Evolutionary conservation across 1,284 basidiomycete species (phyloP).

Genomic region (Heterobasidion annosum): DNA sequence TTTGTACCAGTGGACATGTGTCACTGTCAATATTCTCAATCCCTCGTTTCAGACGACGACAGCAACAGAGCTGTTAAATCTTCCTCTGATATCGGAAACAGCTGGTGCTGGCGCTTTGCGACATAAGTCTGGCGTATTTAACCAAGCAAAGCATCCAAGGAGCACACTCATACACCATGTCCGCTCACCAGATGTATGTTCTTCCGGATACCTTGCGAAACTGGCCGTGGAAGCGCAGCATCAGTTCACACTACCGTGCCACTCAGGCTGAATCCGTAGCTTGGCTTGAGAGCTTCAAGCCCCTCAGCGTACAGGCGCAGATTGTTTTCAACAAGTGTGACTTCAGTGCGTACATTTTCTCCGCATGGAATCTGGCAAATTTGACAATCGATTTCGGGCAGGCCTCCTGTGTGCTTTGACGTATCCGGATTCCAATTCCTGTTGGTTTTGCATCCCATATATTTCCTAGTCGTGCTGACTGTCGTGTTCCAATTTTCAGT

Average conservation of each 20-base stretch:
- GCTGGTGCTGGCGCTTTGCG: too few relatives aligned
- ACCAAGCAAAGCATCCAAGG: too few relatives aligned
- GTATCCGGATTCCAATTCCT: neutral
- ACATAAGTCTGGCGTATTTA: too few relatives aligned
- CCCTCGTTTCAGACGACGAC: too few relatives aligned
- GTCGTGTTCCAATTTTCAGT: neutral
- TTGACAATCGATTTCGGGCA: neutral
- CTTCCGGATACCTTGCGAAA: conserved; percentile 7
- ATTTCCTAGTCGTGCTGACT: neutral
- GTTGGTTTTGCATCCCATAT: neutral
- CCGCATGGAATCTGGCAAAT: neutral
- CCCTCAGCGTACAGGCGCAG: conserved; percentile 2
- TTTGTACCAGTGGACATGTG: too few relatives aligned
- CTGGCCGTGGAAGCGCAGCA: conserved; percentile 4
- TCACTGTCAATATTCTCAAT: too few relatives aligned
- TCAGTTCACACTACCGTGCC: conserved; percentile 5
- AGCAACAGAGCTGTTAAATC: too few relatives aligned
- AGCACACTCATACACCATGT: neutral
- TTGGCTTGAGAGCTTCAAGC: conserved; percentile 5
- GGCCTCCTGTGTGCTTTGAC: conserved; percentile 2
- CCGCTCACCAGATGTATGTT: conserved; percentile 3
- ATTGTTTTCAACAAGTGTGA: conserved; percentile 6
- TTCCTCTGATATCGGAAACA: too few relatives aligned
- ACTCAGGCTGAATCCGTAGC: conserved; percentile 1
- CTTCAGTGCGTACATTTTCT: conserved; percentile 1